Conservation (phyloP, 78 protist species). For the Mastigamoeba balamuthi region DNA sequence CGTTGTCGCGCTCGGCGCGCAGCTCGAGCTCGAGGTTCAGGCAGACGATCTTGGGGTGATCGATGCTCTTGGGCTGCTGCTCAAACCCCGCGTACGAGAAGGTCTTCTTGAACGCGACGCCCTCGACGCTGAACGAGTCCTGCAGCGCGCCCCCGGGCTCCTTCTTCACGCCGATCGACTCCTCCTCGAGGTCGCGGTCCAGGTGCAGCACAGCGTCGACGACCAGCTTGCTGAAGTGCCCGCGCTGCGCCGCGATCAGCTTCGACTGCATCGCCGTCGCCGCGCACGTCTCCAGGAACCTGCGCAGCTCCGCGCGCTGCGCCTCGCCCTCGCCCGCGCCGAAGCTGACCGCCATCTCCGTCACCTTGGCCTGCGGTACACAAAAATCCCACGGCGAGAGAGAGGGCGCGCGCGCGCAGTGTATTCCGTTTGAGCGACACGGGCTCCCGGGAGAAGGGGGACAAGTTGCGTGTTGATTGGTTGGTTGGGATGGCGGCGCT, state of each 20-base stretch:
- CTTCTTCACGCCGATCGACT: constrained; percentile 95
- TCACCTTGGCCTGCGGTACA: too few relatives aligned
- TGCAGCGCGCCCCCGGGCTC: constrained; percentile 89
- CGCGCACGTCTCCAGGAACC: constrained; percentile 83
- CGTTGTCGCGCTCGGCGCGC: constrained; percentile 95
- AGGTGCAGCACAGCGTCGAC: constrained; percentile 90
- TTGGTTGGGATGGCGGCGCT: constrained; percentile 19
- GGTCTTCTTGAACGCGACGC: constrained; percentile 99
- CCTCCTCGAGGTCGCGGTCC: constrained; percentile 63
- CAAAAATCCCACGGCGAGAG: background rate
- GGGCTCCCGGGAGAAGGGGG: too few relatives aligned
- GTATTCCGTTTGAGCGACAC: background rate
- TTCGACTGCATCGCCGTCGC: constrained; percentile 95
- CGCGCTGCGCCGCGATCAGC: constrained; percentile 75
- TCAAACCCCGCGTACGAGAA: constrained; percentile 99
- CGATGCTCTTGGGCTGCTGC: constrained; percentile 95
- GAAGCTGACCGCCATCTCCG: constrained; percentile 19
- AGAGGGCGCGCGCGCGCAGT: background rate
- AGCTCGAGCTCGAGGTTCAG: constrained; percentile 98
- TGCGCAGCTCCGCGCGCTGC: constrained; percentile 32
- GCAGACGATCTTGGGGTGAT: constrained; percentile 77
- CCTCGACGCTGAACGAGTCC: constrained; percentile 92
- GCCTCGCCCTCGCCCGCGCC: background rate
- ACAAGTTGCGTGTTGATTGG: background rate
- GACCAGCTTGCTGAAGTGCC: constrained; percentile 89